A percentile compares a stretch with the other conserved stretches of the same genome.
Evolutionary conservation across 1,139 yeast genomes (phyloP).

Genomic region (Lodderomyces parapsilosis): DNA sequence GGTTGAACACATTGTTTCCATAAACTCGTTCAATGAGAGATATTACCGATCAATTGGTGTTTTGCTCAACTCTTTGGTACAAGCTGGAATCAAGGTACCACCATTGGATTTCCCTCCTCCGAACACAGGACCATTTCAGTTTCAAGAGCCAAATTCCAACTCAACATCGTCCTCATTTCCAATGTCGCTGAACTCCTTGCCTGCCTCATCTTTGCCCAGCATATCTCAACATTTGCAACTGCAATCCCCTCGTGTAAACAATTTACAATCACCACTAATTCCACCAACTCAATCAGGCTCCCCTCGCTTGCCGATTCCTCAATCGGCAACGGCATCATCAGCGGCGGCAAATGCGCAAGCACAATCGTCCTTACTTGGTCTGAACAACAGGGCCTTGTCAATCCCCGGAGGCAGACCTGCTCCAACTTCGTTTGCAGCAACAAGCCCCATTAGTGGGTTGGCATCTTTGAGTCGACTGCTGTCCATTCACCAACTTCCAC

Average conservation of each 20-base stretch:
- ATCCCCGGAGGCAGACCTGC: background rate
- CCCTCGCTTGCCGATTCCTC: slow-evolving; percentile 16
- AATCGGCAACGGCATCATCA: background rate
- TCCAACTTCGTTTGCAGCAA: background rate
- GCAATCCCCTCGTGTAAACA: slow-evolving; percentile 7
- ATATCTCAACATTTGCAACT: slow-evolving; percentile 10
- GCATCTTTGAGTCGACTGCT: background rate
- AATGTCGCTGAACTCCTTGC: background rate
- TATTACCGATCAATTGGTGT: slow-evolving; percentile 50
- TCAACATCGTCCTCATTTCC: slow-evolving; percentile 1
- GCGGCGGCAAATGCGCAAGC: background rate
- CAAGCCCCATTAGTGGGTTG: slow-evolving; percentile 4
- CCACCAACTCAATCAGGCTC: slow-evolving; percentile 2
- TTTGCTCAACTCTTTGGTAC: slow-evolving; percentile 48
- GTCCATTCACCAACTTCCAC: slow-evolving; percentile 5
- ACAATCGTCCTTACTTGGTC: background rate
- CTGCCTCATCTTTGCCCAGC: slow-evolving; percentile 10
- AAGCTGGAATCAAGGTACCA: slow-evolving; percentile 68
- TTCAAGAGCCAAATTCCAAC: slow-evolving; percentile 1
- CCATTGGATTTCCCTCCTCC: slow-evolving; percentile 56
- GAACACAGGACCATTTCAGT: slow-evolving; percentile 10
- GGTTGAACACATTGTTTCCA: slow-evolving; percentile 56
- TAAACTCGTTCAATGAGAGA: slow-evolving; percentile 57
- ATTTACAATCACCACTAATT: slow-evolving; percentile 1
- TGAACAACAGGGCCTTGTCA: background rate